Evolutionary conservation across 2,329 filamentous ascomycete genomes (phyloP).

Genomic region (Botrytis squamosa): DNA sequence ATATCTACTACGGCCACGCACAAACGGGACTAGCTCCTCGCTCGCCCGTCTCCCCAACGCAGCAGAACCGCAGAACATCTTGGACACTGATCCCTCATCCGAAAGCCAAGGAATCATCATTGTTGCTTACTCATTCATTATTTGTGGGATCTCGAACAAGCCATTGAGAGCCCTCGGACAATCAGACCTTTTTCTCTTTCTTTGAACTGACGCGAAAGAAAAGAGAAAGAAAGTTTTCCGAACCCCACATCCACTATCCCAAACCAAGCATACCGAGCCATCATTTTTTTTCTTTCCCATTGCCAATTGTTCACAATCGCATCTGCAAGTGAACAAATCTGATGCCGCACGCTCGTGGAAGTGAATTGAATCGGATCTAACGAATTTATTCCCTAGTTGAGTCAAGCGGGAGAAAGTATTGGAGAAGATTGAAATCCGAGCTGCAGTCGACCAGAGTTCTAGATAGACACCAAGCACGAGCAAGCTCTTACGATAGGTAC

Average conservation of each 20-base stretch:
- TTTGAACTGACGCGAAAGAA: not conserved
- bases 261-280: not conserved
- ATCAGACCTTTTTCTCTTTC: not conserved
- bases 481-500: not conserved
- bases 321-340: not conserved
- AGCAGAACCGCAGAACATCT: too few species aligned
- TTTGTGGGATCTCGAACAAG: not conserved
- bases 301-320: not conserved
- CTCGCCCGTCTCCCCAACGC: not conserved
- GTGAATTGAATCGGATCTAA: not conserved
- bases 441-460: not conserved
- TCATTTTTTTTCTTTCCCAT: not conserved
- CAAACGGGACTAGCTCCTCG: not conserved
- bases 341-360: not conserved
- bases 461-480: not conserved
- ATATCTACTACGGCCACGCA: not conserved
- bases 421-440: not conserved
- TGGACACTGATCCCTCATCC: not conserved
- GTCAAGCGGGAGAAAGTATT: not conserved
- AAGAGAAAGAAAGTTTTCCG: not conserved
- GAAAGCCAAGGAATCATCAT: not conserved
- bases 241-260: not conserved
- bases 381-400: not conserved
- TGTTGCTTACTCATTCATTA: not conserved
- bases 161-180: not conserved